Evolutionary conservation across 1,284 basidiomycete species (phyloP), one percentile per base, ranked within the genome.

Genomic region (Ustilago esculenta): DNA sequence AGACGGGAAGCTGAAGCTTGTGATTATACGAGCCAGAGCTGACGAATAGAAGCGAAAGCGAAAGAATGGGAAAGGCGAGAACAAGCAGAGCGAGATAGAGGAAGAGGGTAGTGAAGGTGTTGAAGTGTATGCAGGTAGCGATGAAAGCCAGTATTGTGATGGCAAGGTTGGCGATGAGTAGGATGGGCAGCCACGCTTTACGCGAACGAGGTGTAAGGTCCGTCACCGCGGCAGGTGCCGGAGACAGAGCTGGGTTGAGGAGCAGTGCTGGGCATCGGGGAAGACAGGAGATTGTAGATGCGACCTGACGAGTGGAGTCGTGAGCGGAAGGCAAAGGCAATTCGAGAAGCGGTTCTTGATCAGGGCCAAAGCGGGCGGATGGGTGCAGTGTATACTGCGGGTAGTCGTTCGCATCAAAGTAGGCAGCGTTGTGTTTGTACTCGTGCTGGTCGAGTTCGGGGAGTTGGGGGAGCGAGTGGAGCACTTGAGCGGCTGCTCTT

Each of bases 101-200:
- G 24, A 63, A 69, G 29, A 69, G 51, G 8, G 54, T 58, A 8
- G 59, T 58, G 48, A 61, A 63, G 15, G 59, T 51, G 40, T 69
- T 45, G 51, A 47, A 69, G 39, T 63, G 43, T 12, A 69, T 14
- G 40, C 66, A 69, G 8, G 65, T 56, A n/a, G 49, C 58, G 29
- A 55, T 49, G 37, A 68, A 68, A 0, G 49, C 20, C 9, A 18
- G 18, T 12, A 52, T 36, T 10, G 57, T 55, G 36, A 55, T 24
- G 30, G 29, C 18, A 2, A 68, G 32, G 17, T 56, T 57, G 41
- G 50, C 41, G 17, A 42, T 10, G n/a, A 61, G 43, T 0, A 68
- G 23, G 8, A 36, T 14, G 32, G 49, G 41, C 4, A 67, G 49
- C 53, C 60, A 63, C 8, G 39, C 18, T 35, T 21, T 63, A 17